Evolutionary conservation across 371 early-diverging fungal genomes (phyloP).

Genomic region (Mortierella sp.): DNA sequence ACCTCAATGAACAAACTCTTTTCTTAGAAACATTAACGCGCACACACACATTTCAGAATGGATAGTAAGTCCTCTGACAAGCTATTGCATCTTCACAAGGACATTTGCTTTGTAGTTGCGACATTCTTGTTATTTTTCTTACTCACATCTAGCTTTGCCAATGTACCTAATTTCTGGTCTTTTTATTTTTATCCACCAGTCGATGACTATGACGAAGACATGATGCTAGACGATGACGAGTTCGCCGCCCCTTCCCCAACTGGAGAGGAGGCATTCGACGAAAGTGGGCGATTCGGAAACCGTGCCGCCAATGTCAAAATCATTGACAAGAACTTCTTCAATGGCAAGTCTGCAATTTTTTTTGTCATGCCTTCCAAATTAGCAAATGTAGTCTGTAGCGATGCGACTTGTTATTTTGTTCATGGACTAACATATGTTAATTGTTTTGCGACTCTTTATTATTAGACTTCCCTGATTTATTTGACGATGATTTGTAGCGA

Average conservation of each 20-base stretch:
- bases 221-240: slow-evolving; percentile 50
- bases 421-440: background rate
- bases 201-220: slow-evolving; percentile 47
- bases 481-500: slow-evolving; percentile 47
- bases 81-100: background rate
- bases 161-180: background rate
- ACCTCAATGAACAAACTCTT: background rate
- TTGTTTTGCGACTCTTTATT: slow-evolving; percentile 1
- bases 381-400: background rate
- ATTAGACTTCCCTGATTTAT: slow-evolving; percentile 48
- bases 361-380: background rate
- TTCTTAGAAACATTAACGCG: slow-evolving; percentile 1
- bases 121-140: background rate
- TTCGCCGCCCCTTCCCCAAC: slow-evolving; percentile 42
- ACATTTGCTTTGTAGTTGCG: background rate
- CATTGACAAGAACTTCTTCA: slow-evolving; percentile 53
- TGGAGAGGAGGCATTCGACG: slow-evolving; percentile 43
- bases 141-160: background rate
- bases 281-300: slow-evolving; percentile 22
- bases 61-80: slow-evolving; percentile 6
- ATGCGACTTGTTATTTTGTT: background rate
- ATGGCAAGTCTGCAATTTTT: slow-evolving; percentile 16
- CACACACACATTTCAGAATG: slow-evolving; percentile 12
- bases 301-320: slow-evolving; percentile 26
- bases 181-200: slow-evolving; percentile 9